phyloP scores from a whole-genome alignment of 2,329 filamentous ascomycete genomes.

The Tolypocladium tundrense region DNA sequence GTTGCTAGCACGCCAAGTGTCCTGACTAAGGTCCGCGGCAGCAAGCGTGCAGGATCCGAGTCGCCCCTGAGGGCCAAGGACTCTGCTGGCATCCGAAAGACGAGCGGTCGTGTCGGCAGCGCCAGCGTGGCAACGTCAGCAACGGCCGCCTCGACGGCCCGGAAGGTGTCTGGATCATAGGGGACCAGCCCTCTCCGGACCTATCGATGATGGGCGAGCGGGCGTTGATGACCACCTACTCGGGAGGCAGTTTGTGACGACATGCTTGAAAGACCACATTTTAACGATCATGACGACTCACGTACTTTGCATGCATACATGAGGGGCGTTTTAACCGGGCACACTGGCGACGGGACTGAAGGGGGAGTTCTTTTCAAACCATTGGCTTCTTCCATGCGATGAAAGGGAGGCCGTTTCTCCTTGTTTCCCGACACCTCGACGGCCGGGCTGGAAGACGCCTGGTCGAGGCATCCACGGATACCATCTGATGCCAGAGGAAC shows the following conservation, averaged over 20 bases:
- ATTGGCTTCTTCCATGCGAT: neutral
- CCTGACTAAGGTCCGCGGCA: conserved; percentile 55
- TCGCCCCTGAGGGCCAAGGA: conserved; percentile 41
- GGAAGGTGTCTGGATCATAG: conserved; percentile 42
- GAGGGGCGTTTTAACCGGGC: neutral
- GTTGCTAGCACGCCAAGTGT: conserved; percentile 43
- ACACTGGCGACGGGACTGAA: neutral
- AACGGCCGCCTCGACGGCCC: conserved; percentile 31
- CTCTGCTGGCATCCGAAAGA: conserved; percentile 49
- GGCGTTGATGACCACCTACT: neutral
- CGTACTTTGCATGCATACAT: conserved; percentile 1
- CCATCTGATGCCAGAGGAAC: neutral
- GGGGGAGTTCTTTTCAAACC: neutral
- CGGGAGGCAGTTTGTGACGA: neutral
- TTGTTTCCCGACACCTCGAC: neutral
- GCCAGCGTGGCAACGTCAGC: conserved; percentile 34
- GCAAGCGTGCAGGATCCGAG: conserved; percentile 39
- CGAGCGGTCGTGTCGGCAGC: conserved; percentile 55
- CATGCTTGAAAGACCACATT: neutral
- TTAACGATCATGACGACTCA: conserved; percentile 2
- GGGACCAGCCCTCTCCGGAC: conserved; percentile 11
- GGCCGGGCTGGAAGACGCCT: neutral
- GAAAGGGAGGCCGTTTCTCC: neutral
- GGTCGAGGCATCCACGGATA: neutral
- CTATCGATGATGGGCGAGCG: conserved; percentile 4